These are phyloP conservation scores for Tulasnella sp. DNA, from an alignment of 768 basidiomycete genomes.

Conservation along the genomic window DNA sequence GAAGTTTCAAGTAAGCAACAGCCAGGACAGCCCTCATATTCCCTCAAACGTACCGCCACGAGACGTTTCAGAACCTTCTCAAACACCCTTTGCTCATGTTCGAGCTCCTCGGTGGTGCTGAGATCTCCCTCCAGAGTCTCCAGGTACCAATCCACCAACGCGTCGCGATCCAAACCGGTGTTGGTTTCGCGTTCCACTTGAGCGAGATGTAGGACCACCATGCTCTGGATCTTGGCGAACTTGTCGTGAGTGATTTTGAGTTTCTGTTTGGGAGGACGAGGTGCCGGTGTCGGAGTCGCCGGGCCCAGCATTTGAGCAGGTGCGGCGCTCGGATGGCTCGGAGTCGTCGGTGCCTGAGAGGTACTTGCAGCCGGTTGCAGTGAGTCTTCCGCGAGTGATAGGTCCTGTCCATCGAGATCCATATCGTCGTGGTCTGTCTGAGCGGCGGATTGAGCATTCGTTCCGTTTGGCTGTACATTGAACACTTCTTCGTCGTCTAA, in stretches of 20 bases:
- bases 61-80: conserved; percentile 81
- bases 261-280: conserved; percentile 40
- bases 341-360: conserved; percentile 23
- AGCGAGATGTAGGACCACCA: conserved; percentile 73
- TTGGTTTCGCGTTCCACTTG: conserved; percentile 66
- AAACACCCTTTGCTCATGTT: conserved; percentile 83
- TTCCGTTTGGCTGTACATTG: conserved; percentile 23
- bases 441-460: conserved; percentile 25
- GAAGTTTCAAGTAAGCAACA: not conserved
- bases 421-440: conserved; percentile 20
- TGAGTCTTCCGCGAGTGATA: conserved; percentile 23
- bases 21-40: not conserved
- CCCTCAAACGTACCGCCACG: conserved; percentile 55
- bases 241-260: conserved; percentile 95
- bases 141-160: conserved; percentile 94
- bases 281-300: conserved; percentile 25
- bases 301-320: conserved; percentile 20
- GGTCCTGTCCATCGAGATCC: conserved; percentile 35
- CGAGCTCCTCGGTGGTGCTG: conserved; percentile 72
- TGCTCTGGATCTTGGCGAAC: conserved; percentile 79
- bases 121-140: conserved; percentile 79
- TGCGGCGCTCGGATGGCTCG: conserved; percentile 20
- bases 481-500: conserved; percentile 78
- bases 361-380: conserved; percentile 19
- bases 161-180: conserved; percentile 73